A percentile compares a stretch with the other conserved stretches of the same genome.
phyloP scores from a whole-genome alignment of 805 yeast species.

The Debaryomyces castellii region DNA sequence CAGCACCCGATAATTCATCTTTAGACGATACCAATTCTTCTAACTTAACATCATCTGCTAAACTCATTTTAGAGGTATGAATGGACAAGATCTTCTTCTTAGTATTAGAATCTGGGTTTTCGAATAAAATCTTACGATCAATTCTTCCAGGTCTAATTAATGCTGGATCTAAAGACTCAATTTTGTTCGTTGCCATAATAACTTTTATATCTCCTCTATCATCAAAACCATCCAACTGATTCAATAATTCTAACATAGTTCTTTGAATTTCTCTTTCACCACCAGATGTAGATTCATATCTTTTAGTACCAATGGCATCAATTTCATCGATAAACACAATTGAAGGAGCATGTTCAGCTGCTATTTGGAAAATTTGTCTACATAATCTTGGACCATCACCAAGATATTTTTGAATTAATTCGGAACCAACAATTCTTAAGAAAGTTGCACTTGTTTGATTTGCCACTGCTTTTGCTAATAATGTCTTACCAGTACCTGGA shows the following conservation, averaged over 20 bases:
- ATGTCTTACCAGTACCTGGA: slow-evolving; percentile 96
- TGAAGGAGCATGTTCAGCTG: slow-evolving; percentile 97
- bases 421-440: slow-evolving; percentile 94
- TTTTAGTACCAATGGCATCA: slow-evolving; percentile 98
- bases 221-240: slow-evolving; percentile 95
- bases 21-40: slow-evolving; percentile 86
- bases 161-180: slow-evolving; percentile 94
- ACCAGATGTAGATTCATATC: slow-evolving; percentile 95
- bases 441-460: slow-evolving; percentile 97
- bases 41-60: slow-evolving; percentile 82
- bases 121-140: slow-evolving; percentile 92
- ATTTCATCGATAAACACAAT: slow-evolving; percentile 98
- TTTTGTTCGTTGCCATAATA: slow-evolving; percentile 96
- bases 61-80: slow-evolving; percentile 91
- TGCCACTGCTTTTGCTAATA: slow-evolving; percentile 96
- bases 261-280: slow-evolving; percentile 98
- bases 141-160: slow-evolving; percentile 96
- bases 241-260: slow-evolving; percentile 93
- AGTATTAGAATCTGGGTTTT: slow-evolving; percentile 91
- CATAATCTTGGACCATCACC: slow-evolving; percentile 97
- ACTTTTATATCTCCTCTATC: slow-evolving; percentile 97
- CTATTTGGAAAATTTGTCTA: slow-evolving; percentile 93
- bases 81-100: slow-evolving; percentile 89
- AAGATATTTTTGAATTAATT: slow-evolving; percentile 90
- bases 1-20: slow-evolving; percentile 96